Evolutionary conservation across 495 filamentous ascomycete species (phyloP), one percentile per base, ranked within the genome.

Genomic region (Hypoxylon crocopeplum): DNA sequence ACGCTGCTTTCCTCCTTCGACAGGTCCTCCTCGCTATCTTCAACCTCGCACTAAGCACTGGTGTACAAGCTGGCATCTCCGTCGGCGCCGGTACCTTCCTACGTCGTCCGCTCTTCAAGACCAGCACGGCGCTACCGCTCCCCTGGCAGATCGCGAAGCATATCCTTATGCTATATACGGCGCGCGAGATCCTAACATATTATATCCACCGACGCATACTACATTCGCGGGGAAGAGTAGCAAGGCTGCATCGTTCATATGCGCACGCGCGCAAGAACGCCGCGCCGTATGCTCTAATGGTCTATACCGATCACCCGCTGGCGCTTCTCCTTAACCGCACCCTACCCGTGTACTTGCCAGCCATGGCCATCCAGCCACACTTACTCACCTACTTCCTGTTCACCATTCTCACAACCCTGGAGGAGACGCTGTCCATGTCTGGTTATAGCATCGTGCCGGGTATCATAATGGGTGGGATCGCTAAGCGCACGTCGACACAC

Each of bases 301-400:
- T 84, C 80, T 58, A 87, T 80, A 33, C 86, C 68, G 92, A 97
- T 71, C 91, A 96, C 61, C 91, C 92, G 0, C 24, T 88, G n/a
- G 75, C 83, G 3, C 88, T 91, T 58, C 72, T 96, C 1, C 62
- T 95, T 8, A 74, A 77, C 47, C 84, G 79, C 40, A 89, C 90
- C 64, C 30, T 93, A 15, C 93, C 93, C 0, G 80, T 84, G 13
- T 93, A 91, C 70, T 62, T 88, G 2, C 91, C 93, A 7, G 86
- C 88, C 1, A 55, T 69, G 79, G 12, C 68, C 48, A 59, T 87
- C 83, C 74, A 87, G 75, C 67, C 86, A 82, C 93, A 97, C 72
- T 77, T 95, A 41, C 76, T 96, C 45, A 93, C 90, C 1, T 96
- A 86, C 77, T 79, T 92, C 42, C 30, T 92, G 16, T 88, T 90